Conservation (phyloP, 1,284 basidiomycete genomes). For the Malassezia equina region DNA sequence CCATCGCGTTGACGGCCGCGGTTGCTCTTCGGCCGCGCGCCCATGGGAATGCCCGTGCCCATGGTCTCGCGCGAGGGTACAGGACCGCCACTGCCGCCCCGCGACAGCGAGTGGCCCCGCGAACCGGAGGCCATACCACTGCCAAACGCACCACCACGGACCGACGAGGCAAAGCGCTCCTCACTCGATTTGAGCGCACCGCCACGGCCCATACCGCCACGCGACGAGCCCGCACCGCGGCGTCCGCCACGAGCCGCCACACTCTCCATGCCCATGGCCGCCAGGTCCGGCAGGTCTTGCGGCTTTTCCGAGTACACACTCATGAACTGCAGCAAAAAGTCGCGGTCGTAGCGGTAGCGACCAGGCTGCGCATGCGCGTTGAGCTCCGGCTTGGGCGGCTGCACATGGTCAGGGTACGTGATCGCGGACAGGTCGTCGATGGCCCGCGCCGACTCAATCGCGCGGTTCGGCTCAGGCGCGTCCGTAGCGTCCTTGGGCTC, state of each 20-base stretch:
- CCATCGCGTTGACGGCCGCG: slow-evolving; percentile 42
- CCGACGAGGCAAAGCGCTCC: slow-evolving; percentile 43
- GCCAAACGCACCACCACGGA: slow-evolving; percentile 31
- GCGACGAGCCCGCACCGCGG: slow-evolving; percentile 18
- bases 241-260: slow-evolving; percentile 24
- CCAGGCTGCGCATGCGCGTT: slow-evolving; percentile 71
- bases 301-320: slow-evolving; percentile 87
- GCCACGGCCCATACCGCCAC: slow-evolving; percentile 33
- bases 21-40: slow-evolving; percentile 40
- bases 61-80: slow-evolving; percentile 46
- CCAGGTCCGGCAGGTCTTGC: slow-evolving; percentile 73
- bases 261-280: slow-evolving; percentile 65
- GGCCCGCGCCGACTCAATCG: slow-evolving; percentile 49
- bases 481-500: slow-evolving; percentile 15
- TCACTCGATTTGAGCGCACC: slow-evolving; percentile 40
- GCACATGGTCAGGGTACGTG: slow-evolving; percentile 71
- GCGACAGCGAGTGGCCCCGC: slow-evolving; percentile 41
- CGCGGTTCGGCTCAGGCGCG: slow-evolving; percentile 49
- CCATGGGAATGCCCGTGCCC: slow-evolving; percentile 42
- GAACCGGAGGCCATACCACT: slow-evolving; percentile 39
- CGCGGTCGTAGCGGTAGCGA: slow-evolving; percentile 93
- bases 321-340: slow-evolving; percentile 97
- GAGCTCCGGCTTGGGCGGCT: slow-evolving; percentile 72
- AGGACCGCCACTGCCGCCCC: slow-evolving; percentile 43
- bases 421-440: slow-evolving; percentile 74